Evolutionary conservation across 352 stramenopile species (phyloP).

Genomic region (Phytopythium sindhum): DNA sequence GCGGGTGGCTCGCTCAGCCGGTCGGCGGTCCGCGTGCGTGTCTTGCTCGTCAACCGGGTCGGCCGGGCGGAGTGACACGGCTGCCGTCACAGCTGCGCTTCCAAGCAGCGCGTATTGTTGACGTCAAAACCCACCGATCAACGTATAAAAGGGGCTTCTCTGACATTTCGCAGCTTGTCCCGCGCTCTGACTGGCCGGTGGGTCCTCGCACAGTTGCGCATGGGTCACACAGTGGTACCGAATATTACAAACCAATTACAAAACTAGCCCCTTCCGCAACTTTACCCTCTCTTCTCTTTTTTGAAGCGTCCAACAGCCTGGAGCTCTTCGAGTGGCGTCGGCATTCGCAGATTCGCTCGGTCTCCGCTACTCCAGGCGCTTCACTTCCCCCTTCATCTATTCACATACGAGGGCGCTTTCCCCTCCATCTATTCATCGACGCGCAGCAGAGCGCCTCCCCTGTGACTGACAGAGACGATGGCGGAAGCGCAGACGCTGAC

Average conservation of each 20-base stretch:
- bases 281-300: background rate
- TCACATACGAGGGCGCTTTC: no score
- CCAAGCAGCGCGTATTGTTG: conserved; percentile 2
- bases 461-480: no score
- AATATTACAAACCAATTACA: conserved; percentile 2
- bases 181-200: background rate
- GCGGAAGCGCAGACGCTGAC: conserved; percentile 17
- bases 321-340: background rate
- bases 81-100: background rate
- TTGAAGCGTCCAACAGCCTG: background rate
- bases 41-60: background rate
- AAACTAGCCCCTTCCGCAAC: background rate
- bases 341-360: background rate
- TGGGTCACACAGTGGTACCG: background rate
- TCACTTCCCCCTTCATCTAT: conserved; percentile 9
- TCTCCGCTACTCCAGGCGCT: background rate
- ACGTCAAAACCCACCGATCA: no score
- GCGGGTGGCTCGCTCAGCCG: no score
- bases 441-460: no score
- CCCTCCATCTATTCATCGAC: conserved; percentile 9
- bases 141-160: background rate
- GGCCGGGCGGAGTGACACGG: background rate
- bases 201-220: background rate
- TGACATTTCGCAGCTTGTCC: background rate
- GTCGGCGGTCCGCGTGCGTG: no score